A percentile compares a stretch with the other conserved stretches of the same genome.
These are phyloP conservation scores for Dothideomycetidae sp. DNA, from an alignment of 2,329 filamentous ascomycete species.

Conservation along the genomic window DNA sequence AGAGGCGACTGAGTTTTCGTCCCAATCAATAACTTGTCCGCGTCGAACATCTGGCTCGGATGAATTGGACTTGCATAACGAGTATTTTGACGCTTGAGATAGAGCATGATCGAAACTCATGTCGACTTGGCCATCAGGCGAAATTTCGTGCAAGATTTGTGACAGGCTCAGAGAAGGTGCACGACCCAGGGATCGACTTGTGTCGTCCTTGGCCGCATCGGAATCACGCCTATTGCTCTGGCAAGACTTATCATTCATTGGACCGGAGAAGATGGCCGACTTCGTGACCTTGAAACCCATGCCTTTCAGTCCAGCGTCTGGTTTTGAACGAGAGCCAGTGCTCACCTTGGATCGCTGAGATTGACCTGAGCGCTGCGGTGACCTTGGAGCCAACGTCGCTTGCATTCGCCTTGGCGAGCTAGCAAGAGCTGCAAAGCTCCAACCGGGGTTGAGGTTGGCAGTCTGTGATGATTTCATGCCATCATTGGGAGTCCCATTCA, in stretches of 20 bases:
- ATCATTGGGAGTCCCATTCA: neutral
- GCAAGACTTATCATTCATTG: neutral
- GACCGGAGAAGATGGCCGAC: neutral
- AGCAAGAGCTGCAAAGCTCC: conserved; percentile 5
- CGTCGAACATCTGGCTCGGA: conserved; percentile 1
- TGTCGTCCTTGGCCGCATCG: neutral
- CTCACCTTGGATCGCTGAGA: neutral
- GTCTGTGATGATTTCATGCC: neutral
- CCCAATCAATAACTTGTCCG: conserved; percentile 2
- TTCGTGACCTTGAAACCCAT: conserved; percentile 9
- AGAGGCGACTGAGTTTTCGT: neutral
- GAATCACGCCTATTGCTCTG: neutral
- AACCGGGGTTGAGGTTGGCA: neutral
- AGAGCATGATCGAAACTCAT: neutral
- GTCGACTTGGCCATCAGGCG: neutral
- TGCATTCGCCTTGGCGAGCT: too few relatives aligned
- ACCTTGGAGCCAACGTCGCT: neutral
- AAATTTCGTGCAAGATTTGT: conserved; percentile 1
- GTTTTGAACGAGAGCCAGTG: neutral
- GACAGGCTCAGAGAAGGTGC: conserved; percentile 5
- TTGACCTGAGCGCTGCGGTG: neutral
- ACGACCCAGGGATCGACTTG: conserved; percentile 5
- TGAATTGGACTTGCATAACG: neutral
- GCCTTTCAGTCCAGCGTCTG: conserved; percentile 1
- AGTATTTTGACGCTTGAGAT: conserved; percentile 1